phyloP scores from a whole-genome alignment of 192 early-diverging fungal species.

The Chytriomyces sp. region DNA sequence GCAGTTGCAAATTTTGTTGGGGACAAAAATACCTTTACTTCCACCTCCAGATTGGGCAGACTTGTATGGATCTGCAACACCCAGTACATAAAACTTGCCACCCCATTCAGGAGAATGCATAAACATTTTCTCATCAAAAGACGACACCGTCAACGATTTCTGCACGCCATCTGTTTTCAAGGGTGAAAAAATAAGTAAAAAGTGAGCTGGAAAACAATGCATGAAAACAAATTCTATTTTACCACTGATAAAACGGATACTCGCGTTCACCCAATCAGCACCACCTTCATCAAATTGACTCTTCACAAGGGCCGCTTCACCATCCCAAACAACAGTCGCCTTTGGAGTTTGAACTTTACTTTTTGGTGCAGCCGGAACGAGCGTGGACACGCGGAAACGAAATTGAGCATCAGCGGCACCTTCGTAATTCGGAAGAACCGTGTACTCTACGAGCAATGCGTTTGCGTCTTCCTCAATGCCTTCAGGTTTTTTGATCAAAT shows the following conservation, averaged over 20 bases:
- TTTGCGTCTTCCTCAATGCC: background rate
- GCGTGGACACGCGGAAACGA: background rate
- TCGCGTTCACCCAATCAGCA: background rate
- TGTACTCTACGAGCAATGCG: background rate
- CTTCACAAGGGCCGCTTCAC: background rate
- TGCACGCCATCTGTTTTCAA: background rate
- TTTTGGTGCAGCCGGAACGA: background rate
- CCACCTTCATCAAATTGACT: background rate
- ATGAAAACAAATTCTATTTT: too few species aligned
- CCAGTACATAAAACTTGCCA: background rate
- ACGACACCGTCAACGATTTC: background rate
- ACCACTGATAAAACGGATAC: background rate
- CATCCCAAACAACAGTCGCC: background rate
- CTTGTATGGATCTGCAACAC: background rate
- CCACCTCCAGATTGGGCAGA: background rate
- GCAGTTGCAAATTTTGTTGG: too few species aligned
- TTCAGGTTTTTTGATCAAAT: background rate
- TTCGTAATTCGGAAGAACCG: background rate
- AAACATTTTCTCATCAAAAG: background rate
- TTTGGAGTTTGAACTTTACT: background rate
- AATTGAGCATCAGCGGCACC: background rate
- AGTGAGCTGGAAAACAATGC: background rate
- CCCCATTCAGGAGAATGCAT: constrained; percentile 1
- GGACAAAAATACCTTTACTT: background rate
- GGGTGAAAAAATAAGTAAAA: background rate